Percentiles rank a stretch among this genome's conserved stretches.
These are phyloP conservation scores for Mycena pura DNA, from an alignment of 768 basidiomycete species.

Conservation along the genomic window DNA sequence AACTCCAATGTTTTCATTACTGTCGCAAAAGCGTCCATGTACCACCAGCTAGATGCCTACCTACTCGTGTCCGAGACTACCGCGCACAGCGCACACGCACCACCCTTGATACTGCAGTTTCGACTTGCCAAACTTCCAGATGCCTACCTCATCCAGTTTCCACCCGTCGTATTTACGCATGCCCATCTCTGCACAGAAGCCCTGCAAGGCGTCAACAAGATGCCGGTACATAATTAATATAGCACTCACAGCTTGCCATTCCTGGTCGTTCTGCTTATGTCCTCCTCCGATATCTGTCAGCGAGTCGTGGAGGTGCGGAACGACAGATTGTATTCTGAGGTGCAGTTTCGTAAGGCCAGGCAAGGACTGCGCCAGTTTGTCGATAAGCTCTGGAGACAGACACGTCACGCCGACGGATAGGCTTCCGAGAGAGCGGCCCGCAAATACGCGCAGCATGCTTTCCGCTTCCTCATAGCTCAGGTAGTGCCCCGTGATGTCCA, in stretches of 20 bases:
- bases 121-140: conserved; percentile 11
- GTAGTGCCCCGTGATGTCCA: conserved; percentile 15
- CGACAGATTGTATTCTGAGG: not conserved
- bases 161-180: conserved; percentile 1
- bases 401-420: not conserved
- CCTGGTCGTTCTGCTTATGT: not conserved
- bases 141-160: conserved; percentile 6
- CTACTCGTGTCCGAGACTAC: conserved; percentile 6
- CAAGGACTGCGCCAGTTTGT: conserved; percentile 8
- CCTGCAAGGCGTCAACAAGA: not conserved
- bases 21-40: conserved; percentile 10
- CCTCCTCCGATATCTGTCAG: not conserved
- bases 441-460: not conserved
- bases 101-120: conserved; percentile 3
- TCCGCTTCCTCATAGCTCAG: conserved; percentile 6
- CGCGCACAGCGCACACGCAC: conserved; percentile 9
- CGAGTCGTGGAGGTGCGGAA: not conserved
- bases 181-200: conserved; percentile 5
- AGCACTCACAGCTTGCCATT: conserved; percentile 1
- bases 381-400: conserved; percentile 19
- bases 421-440: not conserved
- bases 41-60: not conserved
- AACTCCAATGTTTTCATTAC: no score
- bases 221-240: not conserved
- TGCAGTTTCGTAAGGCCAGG: conserved; percentile 12